These are phyloP conservation scores for Pestalotiopsis sp. DNA, from an alignment of 2,329 filamentous ascomycete species.

Conservation along the genomic window DNA sequence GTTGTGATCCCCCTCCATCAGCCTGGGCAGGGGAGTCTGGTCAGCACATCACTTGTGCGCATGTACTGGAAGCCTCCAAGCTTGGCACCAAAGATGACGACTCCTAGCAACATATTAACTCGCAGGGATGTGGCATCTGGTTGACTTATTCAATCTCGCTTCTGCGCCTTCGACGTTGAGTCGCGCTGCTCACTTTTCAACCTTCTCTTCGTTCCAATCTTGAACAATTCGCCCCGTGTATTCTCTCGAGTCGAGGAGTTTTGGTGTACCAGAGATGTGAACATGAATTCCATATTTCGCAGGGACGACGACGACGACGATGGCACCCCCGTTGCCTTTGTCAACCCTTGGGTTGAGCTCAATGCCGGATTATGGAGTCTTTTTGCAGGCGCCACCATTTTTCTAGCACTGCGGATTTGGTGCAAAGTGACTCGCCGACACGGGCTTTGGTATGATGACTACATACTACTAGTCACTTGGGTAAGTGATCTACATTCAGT, in stretches of 20 bases:
- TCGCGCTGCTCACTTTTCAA: background rate
- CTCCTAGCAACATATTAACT: slow-evolving; percentile 2
- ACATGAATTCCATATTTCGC: slow-evolving; percentile 4
- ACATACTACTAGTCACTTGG: slow-evolving; percentile 38
- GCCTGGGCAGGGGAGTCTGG: background rate
- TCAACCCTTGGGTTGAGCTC: slow-evolving; percentile 4
- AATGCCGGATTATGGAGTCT: slow-evolving; percentile 29
- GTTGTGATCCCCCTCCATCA: slow-evolving; percentile 4
- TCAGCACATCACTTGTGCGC: background rate
- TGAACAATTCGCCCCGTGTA: background rate
- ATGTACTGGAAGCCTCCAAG: background rate
- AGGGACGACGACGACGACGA: slow-evolving; percentile 8
- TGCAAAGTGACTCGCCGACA: slow-evolving; percentile 37
- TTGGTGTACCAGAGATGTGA: slow-evolving; percentile 8
- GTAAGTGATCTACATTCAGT: slow-evolving; percentile 25
- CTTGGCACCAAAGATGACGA: slow-evolving; percentile 9
- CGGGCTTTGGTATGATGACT: slow-evolving; percentile 42
- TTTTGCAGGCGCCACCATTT: slow-evolving; percentile 32
- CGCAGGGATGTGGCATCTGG: slow-evolving; percentile 1
- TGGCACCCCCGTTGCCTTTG: slow-evolving; percentile 1
- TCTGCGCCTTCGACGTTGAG: background rate
- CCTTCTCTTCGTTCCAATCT: background rate
- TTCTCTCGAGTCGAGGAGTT: background rate
- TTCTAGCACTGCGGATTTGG: slow-evolving; percentile 35
- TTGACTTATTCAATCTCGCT: slow-evolving; percentile 1